Percentiles rank a stretch among this genome's conserved stretches.
Conservation (phyloP, 208 protist species). For the Trypanosoma caninum region DNA sequence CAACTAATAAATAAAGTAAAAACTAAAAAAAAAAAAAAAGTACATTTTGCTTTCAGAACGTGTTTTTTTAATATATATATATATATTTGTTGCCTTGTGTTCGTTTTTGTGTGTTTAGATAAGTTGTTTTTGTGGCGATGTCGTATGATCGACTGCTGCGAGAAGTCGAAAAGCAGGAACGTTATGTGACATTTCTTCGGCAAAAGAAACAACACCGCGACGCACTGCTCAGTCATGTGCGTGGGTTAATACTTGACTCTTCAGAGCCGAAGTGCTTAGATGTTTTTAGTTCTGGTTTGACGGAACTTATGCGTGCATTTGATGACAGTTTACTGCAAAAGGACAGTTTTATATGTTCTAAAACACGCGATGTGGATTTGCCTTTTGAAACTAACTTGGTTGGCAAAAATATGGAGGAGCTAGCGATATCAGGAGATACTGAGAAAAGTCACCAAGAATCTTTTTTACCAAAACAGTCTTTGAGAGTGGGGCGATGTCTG, state of each 20-base stretch:
- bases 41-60: not conserved
- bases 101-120: not conserved
- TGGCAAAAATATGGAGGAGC: slow-evolving; percentile 23
- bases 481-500: not conserved
- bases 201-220: slow-evolving; percentile 21
- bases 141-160: slow-evolving; percentile 23
- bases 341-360: not conserved
- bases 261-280: slow-evolving; percentile 10
- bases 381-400: not conserved
- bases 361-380: not conserved
- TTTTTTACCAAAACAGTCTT: not conserved
- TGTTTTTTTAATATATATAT: not conserved
- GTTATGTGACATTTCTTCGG: slow-evolving; percentile 19
- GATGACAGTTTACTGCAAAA: not conserved
- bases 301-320: slow-evolving; percentile 17
- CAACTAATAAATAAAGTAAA: no score
- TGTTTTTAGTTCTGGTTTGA: slow-evolving; percentile 6
- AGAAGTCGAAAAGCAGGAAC: slow-evolving; percentile 33
- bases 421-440: slow-evolving; percentile 17
- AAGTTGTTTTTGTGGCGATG: not conserved
- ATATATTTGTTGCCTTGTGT: not conserved
- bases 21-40: no score
- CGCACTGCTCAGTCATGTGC: slow-evolving; percentile 25
- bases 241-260: slow-evolving; percentile 10
- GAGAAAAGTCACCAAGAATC: no score